Conservation (phyloP, 2,329 filamentous ascomycete species). For the Ophiostoma perfectum region DNA sequence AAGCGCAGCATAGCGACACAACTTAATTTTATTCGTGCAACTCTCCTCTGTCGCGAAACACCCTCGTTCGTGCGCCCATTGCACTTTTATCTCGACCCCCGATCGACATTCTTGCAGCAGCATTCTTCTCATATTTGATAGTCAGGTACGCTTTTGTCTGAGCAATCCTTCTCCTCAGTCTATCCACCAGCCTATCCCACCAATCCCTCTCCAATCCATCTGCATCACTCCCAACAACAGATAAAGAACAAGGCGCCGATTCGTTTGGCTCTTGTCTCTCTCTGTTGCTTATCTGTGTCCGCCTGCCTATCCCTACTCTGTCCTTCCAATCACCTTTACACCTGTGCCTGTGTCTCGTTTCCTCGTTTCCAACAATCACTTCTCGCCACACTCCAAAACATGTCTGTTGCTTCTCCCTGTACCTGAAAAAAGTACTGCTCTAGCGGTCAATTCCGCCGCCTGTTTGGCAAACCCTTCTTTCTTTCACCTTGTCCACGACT, state of each 20-base stretch:
- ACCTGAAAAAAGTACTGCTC: constrained; percentile 5
- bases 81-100: background rate
- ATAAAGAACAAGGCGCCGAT: background rate
- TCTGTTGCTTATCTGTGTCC: background rate
- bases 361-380: background rate
- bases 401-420: background rate
- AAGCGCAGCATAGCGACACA: constrained; percentile 14
- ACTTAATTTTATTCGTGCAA: constrained; percentile 8
- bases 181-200: background rate
- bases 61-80: constrained; percentile 6
- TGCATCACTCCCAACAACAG: background rate
- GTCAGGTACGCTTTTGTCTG: constrained; percentile 5
- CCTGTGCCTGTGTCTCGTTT: background rate
- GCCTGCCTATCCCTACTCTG: background rate
- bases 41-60: constrained; percentile 7
- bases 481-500: background rate
- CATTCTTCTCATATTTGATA: background rate
- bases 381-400: background rate
- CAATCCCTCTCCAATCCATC: background rate
- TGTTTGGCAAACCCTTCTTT: constrained; percentile 13
- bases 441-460: constrained; percentile 3
- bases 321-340: constrained; percentile 1
- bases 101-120: background rate
- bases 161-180: background rate
- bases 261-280: background rate